Evolutionary conservation across 345 rosid genomes (phyloP).

Genomic region (Hibiscus trionum): DNA sequence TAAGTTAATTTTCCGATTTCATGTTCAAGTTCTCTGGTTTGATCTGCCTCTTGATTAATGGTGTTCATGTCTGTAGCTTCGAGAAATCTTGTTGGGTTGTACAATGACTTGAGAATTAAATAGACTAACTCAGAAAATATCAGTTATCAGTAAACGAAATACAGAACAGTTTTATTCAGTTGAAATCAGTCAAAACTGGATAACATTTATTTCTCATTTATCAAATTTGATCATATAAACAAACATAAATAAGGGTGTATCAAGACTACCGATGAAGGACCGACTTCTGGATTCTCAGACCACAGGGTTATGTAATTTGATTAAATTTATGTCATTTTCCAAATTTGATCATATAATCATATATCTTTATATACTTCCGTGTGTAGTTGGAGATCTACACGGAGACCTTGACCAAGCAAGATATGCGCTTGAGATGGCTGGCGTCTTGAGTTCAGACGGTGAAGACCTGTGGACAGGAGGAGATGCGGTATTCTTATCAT

Average conservation of each 20-base stretch:
- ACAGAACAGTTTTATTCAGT: neutral
- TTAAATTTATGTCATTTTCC: neutral
- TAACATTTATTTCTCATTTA: neutral
- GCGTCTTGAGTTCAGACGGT: slow-evolving; percentile 72
- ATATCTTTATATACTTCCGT: slow-evolving; percentile 1
- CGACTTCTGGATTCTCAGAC: neutral
- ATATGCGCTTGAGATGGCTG: slow-evolving; percentile 69
- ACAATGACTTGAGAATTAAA: neutral
- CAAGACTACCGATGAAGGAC: neutral
- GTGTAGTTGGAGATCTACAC: slow-evolving; percentile 75
- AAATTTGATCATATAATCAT: neutral
- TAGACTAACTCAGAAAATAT: neutral
- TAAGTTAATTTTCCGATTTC: neutral
- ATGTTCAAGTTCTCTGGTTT: neutral
- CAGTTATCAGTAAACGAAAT: neutral
- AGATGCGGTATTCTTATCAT: slow-evolving; percentile 45
- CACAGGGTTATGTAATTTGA: neutral
- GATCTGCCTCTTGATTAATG: slow-evolving; percentile 31
- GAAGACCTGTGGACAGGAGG: slow-evolving; percentile 70
- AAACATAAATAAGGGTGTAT: neutral
- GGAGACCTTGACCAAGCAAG: slow-evolving; percentile 83
- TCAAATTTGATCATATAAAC: neutral
- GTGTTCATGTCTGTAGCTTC: slow-evolving; percentile 17
- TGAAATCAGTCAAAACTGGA: neutral
- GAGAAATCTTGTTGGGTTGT: neutral